Evolutionary conservation across 441 rosid species (phyloP).

Genomic region (Pelargonium cotyledonis): DNA sequence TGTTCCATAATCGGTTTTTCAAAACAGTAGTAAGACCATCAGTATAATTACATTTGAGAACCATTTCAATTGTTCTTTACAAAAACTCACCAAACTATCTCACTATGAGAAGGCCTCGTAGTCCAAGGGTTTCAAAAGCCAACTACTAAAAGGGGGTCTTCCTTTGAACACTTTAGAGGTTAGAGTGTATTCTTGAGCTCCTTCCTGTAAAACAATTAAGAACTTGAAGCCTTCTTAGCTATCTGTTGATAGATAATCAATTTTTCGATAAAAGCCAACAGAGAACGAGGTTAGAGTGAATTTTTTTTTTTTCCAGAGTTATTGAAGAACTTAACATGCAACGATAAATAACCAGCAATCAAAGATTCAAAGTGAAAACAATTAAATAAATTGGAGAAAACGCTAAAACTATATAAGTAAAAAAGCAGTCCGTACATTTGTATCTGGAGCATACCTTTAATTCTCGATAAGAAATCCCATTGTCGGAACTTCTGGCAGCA

Average conservation of each 20-base stretch:
- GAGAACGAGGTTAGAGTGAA: not conserved
- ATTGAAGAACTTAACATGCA: too few relatives aligned
- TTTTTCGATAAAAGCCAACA: not conserved
- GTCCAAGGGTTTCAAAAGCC: slow-evolving; percentile 43
- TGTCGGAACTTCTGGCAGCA: slow-evolving; percentile 17
- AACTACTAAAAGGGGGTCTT: slow-evolving; percentile 36
- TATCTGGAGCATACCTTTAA: slow-evolving; percentile 50
- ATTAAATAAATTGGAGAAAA: too few relatives aligned
- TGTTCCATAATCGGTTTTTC: not conserved
- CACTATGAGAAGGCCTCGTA: slow-evolving; percentile 37
- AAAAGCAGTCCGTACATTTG: not conserved
- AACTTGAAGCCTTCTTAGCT: not conserved
- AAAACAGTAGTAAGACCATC: not conserved
- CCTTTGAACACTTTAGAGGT: slow-evolving; percentile 37
- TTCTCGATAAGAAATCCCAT: slow-evolving; percentile 49
- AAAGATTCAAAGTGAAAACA: too few relatives aligned
- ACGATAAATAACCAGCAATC: too few relatives aligned
- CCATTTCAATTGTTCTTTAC: not conserved
- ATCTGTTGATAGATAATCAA: not conserved
- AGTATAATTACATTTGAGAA: not conserved
- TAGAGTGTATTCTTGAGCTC: slow-evolving; percentile 43
- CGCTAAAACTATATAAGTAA: not conserved
- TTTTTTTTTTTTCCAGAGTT: too few relatives aligned
- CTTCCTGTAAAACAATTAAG: slow-evolving; percentile 39
- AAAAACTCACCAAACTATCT: slow-evolving; percentile 17